Base-by-base conservation (phyloP, 148 eudicot genomes). In the Rhododendron griersonianum region DNA sequence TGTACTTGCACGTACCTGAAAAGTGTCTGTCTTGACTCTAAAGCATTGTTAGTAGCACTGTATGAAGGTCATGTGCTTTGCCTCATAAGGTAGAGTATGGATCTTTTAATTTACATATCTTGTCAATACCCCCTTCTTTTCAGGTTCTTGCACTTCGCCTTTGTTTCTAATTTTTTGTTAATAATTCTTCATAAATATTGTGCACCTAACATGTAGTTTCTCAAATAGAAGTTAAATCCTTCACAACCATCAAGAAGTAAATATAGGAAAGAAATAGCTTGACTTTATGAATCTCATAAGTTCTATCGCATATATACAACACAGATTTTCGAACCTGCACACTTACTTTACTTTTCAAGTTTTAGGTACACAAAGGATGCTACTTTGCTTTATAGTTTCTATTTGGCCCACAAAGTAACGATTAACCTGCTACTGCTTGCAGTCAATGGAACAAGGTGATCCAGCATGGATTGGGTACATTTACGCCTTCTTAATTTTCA, bases 391-490 rank as follows among this genome's bases (percentile, higher is more conserved):
- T 73, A 23, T 41, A 53, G 10, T 74, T 81, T 39, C 30, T 59
- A 61, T 39, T 82, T 81, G 74, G 55, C 81, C 84, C 3, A 59
- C 8, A 25, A 28, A 47, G 33, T n/a, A 73, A 59, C 50, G 25
- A 30, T 75, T 86, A 35, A 73, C 57, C 28, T 73, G 57, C 16
- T 69, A 6, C 41, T 82, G 78, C 4, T 82, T 92, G 88, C 95
- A 97, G 99, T 95, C 98, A 25, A 95, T 97, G 99, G 98, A 97
- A 94, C 92, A 78, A 83, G 96, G 98, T 23, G 98, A 93, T 86
- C 99, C 99, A 84, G 96, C 98, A 79, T 95, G 98, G 98, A 91
- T 93, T 88, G 99, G 98, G 78, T 95, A 95, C 90, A 88, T 95
- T 57, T 94, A 94, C 84, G 99, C 99, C 53, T 94, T 95, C 90